Evolutionary conservation across 2,329 filamentous ascomycete species (phyloP).

Genomic region (Fusarium nurragi): DNA sequence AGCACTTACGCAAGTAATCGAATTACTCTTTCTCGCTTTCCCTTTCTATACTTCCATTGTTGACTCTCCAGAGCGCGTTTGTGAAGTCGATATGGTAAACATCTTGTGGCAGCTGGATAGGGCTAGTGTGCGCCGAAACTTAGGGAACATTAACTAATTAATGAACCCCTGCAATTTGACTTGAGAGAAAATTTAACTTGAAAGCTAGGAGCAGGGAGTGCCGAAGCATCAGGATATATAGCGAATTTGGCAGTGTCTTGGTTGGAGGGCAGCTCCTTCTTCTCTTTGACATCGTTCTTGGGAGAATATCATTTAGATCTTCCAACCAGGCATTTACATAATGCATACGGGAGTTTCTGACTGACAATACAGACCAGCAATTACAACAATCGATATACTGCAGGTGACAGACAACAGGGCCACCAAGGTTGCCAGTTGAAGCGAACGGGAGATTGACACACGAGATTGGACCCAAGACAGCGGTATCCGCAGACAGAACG

Average conservation of each 20-base stretch:
- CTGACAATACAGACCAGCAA: neutral
- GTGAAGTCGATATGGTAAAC: neutral
- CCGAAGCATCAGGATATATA: slow-evolving; percentile 31
- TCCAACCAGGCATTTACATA: no score
- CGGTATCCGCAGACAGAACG: slow-evolving; percentile 29
- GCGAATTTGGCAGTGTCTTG: slow-evolving; percentile 11
- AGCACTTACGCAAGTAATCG: no score
- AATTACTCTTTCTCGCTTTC: no score
- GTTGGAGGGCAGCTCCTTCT: neutral
- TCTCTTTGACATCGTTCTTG: neutral
- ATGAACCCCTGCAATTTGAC: slow-evolving; percentile 19
- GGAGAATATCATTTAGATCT: no score
- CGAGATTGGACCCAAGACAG: slow-evolving; percentile 16
- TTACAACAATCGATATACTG: neutral
- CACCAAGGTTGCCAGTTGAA: slow-evolving; percentile 1
- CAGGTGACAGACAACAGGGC: neutral
- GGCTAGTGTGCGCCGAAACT: neutral
- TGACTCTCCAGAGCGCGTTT: no score
- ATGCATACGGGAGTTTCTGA: neutral
- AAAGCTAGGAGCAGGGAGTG: slow-evolving; percentile 30
- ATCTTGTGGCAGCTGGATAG: neutral
- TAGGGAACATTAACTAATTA: neutral
- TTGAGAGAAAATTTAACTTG: slow-evolving; percentile 1
- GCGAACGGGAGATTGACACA: slow-evolving; percentile 35
- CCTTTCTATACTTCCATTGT: no score